Conservation (phyloP, 306 rosid genomes). For the Lithocarpus polystachyus region DNA sequence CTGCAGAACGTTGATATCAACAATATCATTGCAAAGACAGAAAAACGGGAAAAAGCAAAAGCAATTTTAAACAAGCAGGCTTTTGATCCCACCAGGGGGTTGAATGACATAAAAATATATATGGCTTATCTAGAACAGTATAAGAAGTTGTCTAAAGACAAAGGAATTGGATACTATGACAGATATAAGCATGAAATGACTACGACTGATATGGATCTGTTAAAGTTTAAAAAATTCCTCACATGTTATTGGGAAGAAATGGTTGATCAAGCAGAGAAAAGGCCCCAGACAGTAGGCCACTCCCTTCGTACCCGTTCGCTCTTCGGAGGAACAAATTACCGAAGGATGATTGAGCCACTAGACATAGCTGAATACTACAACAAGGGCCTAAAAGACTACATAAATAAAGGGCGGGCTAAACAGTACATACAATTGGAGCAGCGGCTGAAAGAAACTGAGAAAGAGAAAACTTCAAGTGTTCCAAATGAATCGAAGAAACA, state of each 20-base stretch:
- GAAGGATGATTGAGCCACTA: slow-evolving; percentile 73
- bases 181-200: slow-evolving; percentile 22
- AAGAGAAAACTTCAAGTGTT: neutral
- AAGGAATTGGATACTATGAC: slow-evolving; percentile 51
- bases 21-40: neutral
- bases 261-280: slow-evolving; percentile 43
- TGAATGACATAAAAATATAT: slow-evolving; percentile 31
- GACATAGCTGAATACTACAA: slow-evolving; percentile 47
- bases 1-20: neutral
- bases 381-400: slow-evolving; percentile 9
- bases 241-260: slow-evolving; percentile 38
- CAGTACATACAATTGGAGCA: slow-evolving; percentile 42
- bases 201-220: neutral
- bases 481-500: neutral
- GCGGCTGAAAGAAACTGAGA: slow-evolving; percentile 21
- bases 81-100: slow-evolving; percentile 24
- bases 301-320: slow-evolving; percentile 36
- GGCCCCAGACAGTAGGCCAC: slow-evolving; percentile 42
- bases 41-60: neutral
- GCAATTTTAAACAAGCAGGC: neutral
- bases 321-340: slow-evolving; percentile 39
- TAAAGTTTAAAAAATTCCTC: slow-evolving; percentile 21
- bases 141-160: slow-evolving; percentile 28
- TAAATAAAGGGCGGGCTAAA: slow-evolving; percentile 8
- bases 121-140: slow-evolving; percentile 68